Base-by-base conservation (phyloP, 495 filamentous ascomycete genomes). In the Opeltia flavorubescens region DNA sequence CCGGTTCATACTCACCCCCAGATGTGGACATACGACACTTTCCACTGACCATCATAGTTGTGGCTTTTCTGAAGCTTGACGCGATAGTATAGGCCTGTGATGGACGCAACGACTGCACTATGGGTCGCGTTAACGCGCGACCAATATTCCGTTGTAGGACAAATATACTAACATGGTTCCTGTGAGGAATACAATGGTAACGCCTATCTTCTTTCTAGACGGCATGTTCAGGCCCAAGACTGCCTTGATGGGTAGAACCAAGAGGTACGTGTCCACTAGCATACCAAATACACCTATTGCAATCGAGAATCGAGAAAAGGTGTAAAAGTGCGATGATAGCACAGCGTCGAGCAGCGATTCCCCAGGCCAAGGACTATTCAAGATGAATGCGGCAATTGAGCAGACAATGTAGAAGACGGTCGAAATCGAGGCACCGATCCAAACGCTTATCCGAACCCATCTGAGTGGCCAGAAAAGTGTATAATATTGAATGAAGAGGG, bases 341-440 rank as follows among this genome's bases (percentile, higher is more conserved):
- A 38, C 18, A 38, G 6, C 42, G 4, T 44, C 42, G 8, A 44
- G 25, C 24, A 44, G 5, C 25, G 42, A 44, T 7, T 53, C 35
- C 28, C 50, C 50, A 25, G 49, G 50, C 50, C 50, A 53, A 18
- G 49, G 50, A 31, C 36, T 51, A 17, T 46, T 35, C 25, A 53
- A 31, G 12, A 51, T 31, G 28, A 51, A 39, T 4, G 23, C 50
- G 12, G 39, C 43, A 29, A 51, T 53, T 15, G 50, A n/a, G 17
- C 52, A 8, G 11, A 21, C 28, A 17, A 41, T 24, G 21, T 51
- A 53, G 48, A 51, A 51, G 4, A 48, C 3, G 9, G 31, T 48
- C 3, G 38, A 34, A 38, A 46, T 21, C 9, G 40, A 33, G 7
- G 47, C 50, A 12, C 50, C 50, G 20, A 53, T 42, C 39, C 48